Evolutionary conservation across 75 land plant genomes (phyloP).

Genomic region (Selaginella tamariscina): DNA sequence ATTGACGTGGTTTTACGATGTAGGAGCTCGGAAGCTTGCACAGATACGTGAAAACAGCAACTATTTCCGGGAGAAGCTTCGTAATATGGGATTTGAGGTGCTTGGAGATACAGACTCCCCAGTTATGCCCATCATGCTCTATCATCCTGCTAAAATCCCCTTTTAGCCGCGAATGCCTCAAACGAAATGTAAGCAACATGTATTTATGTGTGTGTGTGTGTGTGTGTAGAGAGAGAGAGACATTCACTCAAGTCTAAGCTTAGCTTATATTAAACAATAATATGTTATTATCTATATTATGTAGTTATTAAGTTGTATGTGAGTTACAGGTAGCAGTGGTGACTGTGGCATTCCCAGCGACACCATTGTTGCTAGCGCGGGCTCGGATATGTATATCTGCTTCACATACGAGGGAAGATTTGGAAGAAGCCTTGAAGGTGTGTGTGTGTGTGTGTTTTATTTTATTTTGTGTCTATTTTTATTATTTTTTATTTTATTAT

Average conservation of each 20-base stretch:
- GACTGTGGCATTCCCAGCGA: conserved; percentile 78
- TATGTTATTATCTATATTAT: too few species aligned
- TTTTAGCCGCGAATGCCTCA: conserved; percentile 83
- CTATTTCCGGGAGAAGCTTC: conserved; percentile 70
- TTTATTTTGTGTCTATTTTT: background rate
- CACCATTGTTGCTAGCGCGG: conserved; percentile 62
- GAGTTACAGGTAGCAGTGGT: conserved; percentile 68
- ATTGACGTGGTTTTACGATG: background rate
- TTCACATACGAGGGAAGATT: conserved; percentile 75
- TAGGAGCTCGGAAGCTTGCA: conserved; percentile 78
- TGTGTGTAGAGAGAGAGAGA: too few species aligned
- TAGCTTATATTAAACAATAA: too few species aligned
- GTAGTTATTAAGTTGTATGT: too few species aligned
- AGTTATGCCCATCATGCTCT: conserved; percentile 96
- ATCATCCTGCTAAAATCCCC: conserved; percentile 89
- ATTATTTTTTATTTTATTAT: background rate
- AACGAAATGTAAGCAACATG: conserved; percentile 67
- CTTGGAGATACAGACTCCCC: conserved; percentile 92
- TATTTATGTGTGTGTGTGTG: too few species aligned
- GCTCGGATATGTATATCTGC: conserved; percentile 90
- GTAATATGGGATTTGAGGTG: conserved; percentile 92
- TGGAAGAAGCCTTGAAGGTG: conserved; percentile 59
- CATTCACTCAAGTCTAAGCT: too few species aligned
- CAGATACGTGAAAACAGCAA: conserved; percentile 84
- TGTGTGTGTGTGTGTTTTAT: conserved; percentile 17